Conservation (phyloP, 2,329 filamentous ascomycete genomes). For the Colletotrichum sojae region DNA sequence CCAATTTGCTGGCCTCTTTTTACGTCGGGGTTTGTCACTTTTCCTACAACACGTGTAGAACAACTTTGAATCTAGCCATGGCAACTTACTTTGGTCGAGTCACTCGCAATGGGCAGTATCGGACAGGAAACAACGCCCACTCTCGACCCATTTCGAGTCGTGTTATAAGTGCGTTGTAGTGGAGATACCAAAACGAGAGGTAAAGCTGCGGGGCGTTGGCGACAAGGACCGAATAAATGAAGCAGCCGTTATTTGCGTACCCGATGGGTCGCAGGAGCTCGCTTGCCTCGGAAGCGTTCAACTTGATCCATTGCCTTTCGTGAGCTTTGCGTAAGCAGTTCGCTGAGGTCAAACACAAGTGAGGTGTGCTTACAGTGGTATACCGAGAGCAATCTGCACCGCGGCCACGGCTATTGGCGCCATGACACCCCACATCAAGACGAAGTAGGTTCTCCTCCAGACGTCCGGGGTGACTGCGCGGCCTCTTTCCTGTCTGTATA, state of each 20-base stretch:
- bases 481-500: background rate
- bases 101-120: background rate
- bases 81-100: background rate
- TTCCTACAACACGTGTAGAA: accelerated
- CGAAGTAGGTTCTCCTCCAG: background rate
- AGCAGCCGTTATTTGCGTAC: background rate
- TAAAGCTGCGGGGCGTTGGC: background rate
- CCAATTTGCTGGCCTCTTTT: background rate
- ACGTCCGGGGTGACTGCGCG: background rate
- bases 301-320: background rate
- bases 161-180: background rate
- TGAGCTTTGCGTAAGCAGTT: too few relatives aligned
- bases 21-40: background rate
- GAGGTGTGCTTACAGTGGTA: background rate
- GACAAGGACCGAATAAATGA: background rate
- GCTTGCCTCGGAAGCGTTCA: background rate
- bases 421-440: background rate
- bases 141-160: background rate
- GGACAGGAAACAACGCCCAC: background rate
- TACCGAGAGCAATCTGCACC: background rate
- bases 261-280: background rate
- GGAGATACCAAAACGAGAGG: constrained; percentile 12
- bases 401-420: background rate
- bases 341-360: background rate
- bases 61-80: background rate